Conservation (phyloP, 2,329 filamentous ascomycete genomes). For the Ophiosphaerella korrae region DNA sequence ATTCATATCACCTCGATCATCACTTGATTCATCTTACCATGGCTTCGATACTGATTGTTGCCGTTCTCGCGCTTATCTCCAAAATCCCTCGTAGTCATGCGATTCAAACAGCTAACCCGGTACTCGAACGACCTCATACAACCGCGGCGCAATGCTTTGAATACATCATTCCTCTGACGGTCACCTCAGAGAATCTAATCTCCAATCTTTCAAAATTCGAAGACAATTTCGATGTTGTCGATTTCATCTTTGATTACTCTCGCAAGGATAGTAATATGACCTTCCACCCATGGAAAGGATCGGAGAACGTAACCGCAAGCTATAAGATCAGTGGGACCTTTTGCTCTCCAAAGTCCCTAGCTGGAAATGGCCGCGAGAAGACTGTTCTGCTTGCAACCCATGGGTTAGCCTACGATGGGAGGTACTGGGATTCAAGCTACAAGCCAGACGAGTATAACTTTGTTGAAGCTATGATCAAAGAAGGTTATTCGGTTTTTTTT, state of each 20-base stretch:
- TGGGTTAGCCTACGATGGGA: background rate
- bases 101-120: no score
- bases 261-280: background rate
- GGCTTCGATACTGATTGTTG: no score
- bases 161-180: background rate
- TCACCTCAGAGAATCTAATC: background rate
- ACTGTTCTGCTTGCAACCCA: background rate
- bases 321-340: background rate
- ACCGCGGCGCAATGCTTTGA: background rate
- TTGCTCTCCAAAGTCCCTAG: background rate
- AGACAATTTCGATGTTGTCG: background rate
- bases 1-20: no score
- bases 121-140: background rate
- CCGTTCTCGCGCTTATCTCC: no score
- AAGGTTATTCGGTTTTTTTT: background rate
- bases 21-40: no score
- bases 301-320: background rate
- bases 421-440: background rate
- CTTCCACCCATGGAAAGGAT: background rate
- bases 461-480: background rate
- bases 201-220: background rate
- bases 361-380: background rate
- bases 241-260: background rate
- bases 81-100: no score
- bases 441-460: background rate